Percentiles rank a stretch among this genome's conserved stretches.
These are phyloP conservation scores for Neobulgaria alba DNA, from an alignment of 2,329 filamentous ascomycete genomes.

Conservation along the genomic window DNA sequence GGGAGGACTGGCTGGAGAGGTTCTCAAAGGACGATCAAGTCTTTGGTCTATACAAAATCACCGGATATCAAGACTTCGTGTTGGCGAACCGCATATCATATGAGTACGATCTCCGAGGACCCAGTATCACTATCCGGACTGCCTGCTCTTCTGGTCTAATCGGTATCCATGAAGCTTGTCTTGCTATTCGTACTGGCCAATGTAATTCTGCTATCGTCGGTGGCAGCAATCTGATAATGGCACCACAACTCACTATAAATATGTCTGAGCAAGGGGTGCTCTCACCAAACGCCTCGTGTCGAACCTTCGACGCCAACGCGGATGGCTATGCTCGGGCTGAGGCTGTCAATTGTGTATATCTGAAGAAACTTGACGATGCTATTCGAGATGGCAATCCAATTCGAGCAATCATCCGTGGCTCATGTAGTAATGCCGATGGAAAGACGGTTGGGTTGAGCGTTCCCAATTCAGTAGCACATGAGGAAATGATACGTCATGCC, in stretches of 20 bases:
- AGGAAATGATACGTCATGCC: constrained; percentile 5
- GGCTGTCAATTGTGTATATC: constrained; percentile 45
- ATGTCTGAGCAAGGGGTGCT: background rate
- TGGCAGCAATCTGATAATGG: constrained; percentile 17
- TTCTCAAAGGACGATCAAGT: background rate
- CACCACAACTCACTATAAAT: background rate
- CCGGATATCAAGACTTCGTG: background rate
- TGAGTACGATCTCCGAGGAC: constrained; percentile 31
- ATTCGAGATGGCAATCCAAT: constrained; percentile 49
- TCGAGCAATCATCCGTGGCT: constrained; percentile 43
- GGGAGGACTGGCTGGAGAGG: background rate
- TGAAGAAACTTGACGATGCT: constrained; percentile 51
- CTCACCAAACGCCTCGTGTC: constrained; percentile 28
- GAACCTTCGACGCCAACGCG: constrained; percentile 48
- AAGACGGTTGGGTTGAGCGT: constrained; percentile 46
- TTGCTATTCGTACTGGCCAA: constrained; percentile 34
- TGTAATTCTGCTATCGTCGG: constrained; percentile 25
- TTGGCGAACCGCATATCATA: constrained; percentile 30
- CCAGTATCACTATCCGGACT: constrained; percentile 36
- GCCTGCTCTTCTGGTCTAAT: constrained; percentile 38
- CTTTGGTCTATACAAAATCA: background rate
- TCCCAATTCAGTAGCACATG: constrained; percentile 39
- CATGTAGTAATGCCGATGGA: constrained; percentile 48
- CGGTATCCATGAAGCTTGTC: constrained; percentile 34
- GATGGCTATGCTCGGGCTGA: constrained; percentile 58